These are phyloP conservation scores for Microthlaspi erraticum DNA, from an alignment of 345 rosid species.

Conservation along the genomic window DNA sequence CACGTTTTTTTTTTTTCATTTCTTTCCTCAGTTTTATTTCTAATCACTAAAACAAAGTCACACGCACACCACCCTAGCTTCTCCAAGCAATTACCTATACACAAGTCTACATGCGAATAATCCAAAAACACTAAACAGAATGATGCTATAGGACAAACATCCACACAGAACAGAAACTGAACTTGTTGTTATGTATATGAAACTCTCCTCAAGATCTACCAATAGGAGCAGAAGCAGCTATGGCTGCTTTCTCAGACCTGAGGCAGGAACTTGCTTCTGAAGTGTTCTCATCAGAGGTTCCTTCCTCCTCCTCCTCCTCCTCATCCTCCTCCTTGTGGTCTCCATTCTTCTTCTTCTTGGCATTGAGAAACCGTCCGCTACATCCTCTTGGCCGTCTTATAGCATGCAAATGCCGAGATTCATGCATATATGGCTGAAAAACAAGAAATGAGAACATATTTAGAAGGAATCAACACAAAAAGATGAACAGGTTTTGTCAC, in stretches of 20 bases:
- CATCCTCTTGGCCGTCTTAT: slow-evolving; percentile 91
- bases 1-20: slow-evolving; percentile 8
- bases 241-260: slow-evolving; percentile 56
- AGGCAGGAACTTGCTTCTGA: slow-evolving; percentile 68
- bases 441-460: slow-evolving; percentile 23
- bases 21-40: slow-evolving; percentile 34
- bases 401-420: slow-evolving; percentile 96
- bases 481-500: not conserved
- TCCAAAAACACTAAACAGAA: slow-evolving; percentile 31
- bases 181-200: slow-evolving; percentile 18
- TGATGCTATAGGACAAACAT: slow-evolving; percentile 22
- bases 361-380: slow-evolving; percentile 90
- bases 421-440: slow-evolving; percentile 94
- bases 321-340: slow-evolving; percentile 54
- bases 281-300: slow-evolving; percentile 54
- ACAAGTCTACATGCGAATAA: slow-evolving; percentile 15
- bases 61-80: slow-evolving; percentile 35
- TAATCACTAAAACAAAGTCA: slow-evolving; percentile 33
- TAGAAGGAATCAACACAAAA: not conserved
- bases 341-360: slow-evolving; percentile 64
- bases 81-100: slow-evolving; percentile 34
- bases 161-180: slow-evolving; percentile 22
- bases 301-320: slow-evolving; percentile 47
- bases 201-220: slow-evolving; percentile 50
- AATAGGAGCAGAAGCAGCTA: slow-evolving; percentile 39